phyloP scores from a whole-genome alignment of 2,329 filamentous ascomycete species.

The Ceratocystis harringtonii region DNA sequence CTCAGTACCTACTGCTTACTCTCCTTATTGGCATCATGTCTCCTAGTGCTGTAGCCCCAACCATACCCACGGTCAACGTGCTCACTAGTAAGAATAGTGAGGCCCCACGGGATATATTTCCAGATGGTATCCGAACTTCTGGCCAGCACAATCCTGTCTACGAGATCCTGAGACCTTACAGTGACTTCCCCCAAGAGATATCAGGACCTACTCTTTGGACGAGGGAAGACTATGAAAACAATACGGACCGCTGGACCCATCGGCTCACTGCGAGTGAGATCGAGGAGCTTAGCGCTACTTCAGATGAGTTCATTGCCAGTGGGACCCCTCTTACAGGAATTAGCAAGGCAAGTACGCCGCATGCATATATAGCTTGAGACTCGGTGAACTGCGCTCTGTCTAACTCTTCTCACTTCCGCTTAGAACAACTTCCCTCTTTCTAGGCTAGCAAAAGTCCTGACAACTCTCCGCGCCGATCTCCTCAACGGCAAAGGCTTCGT shows the following conservation, averaged over 20 bases:
- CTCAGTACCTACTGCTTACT: too few relatives aligned
- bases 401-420: neutral
- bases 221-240: constrained; percentile 44
- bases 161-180: constrained; percentile 49
- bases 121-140: constrained; percentile 37
- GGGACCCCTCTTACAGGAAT: constrained; percentile 58
- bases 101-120: constrained; percentile 28
- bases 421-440: constrained; percentile 32
- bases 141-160: constrained; percentile 60
- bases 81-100: constrained; percentile 22
- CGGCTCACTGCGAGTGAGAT: constrained; percentile 51
- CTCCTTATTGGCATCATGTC: neutral
- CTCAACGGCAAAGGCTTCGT: constrained; percentile 80
- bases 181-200: constrained; percentile 55
- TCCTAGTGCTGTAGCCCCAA: constrained; percentile 6
- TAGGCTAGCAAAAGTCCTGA: constrained; percentile 26
- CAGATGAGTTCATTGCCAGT: constrained; percentile 53
- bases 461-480: constrained; percentile 28
- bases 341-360: constrained; percentile 20
- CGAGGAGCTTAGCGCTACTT: constrained; percentile 47
- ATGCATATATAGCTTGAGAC: neutral
- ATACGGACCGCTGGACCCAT: constrained; percentile 59
- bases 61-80: neutral
- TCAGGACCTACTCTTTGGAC: constrained; percentile 59
- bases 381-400: neutral